Evolutionary conservation across 1,139 yeast species (phyloP), one percentile per base, ranked within the genome.

Genomic region (Geotrichum histeridarum): DNA sequence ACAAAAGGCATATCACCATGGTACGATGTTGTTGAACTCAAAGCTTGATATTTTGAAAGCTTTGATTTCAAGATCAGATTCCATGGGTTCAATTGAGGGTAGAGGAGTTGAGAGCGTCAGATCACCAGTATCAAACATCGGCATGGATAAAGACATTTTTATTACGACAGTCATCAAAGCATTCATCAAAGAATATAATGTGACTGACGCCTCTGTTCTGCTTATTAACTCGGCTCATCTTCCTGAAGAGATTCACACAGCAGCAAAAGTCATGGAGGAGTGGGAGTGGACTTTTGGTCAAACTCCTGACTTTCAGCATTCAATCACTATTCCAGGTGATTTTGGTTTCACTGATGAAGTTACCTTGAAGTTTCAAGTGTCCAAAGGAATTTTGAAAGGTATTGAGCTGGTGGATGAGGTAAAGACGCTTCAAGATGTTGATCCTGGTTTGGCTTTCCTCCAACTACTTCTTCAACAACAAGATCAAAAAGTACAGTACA

Each of bases 1-100:
- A 51, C 94, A 95, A 0, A 82, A 82, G 61, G 84, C 96, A 2
- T 86, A 91, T 61, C 99, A 94, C 67, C 99, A 94, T 70, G 99
- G 98, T 0, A 94, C 99, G 0, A 89, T 94, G 97, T 74, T 94
- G 11, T 73, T 94, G 17, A 73, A 79, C 54, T 83, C 95, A 56
- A 74, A 82, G 49, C 71, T 94, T 33, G 77, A 76, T 30, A 71
- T 77, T 1, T 73, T 93, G 57, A 74, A 82, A 1, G 74, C 80
- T 31, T 67, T 89, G 11, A 72, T 93, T 56, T 78, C 78, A 54
- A 70, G 86, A 15, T 76, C 75, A 42, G 62, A 70, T 1, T 64
- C 70, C n/a, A 69, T 76, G 42, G 81, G 85, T 0, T 60, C 63
- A 0, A 78, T 82, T 43, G 77, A 74, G 30, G 82, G 91, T 12